Conservation (phyloP, 257 asterid species). For the Solanum pennellii region DNA sequence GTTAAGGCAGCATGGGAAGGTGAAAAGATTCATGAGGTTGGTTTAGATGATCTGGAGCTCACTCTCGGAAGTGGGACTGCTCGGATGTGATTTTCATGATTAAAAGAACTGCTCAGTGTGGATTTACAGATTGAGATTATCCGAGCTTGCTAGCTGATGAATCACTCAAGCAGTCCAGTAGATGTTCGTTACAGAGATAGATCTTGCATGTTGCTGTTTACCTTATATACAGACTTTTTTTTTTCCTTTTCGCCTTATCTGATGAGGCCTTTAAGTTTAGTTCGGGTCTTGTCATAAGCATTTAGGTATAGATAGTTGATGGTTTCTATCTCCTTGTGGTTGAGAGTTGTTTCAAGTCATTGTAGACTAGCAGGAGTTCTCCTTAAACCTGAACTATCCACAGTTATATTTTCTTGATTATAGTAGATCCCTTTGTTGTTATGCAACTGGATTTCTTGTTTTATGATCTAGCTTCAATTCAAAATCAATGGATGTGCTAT, state of each 20-base stretch:
- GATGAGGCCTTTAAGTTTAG: conserved; percentile 2
- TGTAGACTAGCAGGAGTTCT: conserved; percentile 9
- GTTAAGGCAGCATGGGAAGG: conserved; percentile 97
- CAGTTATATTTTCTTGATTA: neutral
- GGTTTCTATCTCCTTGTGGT: neutral
- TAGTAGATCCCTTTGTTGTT: neutral
- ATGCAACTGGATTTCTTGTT: neutral
- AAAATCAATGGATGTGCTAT: neutral
- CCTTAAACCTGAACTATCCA: neutral
- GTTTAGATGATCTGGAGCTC: conserved; percentile 64
- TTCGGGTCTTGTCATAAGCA: conserved; percentile 15
- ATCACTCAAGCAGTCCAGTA: neutral
- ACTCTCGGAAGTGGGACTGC: conserved; percentile 44
- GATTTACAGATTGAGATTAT: neutral
- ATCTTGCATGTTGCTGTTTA: neutral
- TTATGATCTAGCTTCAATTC: neutral
- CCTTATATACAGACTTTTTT: neutral
- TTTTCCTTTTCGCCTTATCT: neutral
- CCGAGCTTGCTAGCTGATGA: neutral
- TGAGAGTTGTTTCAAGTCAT: neutral
- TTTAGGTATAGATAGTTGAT: conserved; percentile 19
- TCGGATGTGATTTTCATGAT: neutral
- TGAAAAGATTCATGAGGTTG: conserved; percentile 52
- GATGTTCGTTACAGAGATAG: neutral
- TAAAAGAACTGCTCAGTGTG: neutral